phyloP scores from a whole-genome alignment of 768 basidiomycete genomes.

The Tephrocybe sp. region DNA sequence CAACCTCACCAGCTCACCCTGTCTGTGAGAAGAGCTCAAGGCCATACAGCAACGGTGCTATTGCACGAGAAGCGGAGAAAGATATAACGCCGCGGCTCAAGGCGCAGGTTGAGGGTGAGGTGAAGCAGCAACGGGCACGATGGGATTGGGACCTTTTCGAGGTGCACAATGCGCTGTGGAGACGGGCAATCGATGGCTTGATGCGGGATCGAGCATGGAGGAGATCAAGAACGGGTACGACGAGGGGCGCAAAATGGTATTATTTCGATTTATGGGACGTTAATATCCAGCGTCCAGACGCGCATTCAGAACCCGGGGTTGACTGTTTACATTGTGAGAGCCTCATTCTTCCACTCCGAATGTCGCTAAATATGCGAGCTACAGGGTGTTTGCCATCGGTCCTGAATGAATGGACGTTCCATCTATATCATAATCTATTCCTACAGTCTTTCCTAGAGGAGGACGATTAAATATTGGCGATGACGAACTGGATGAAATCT shows the following conservation, averaged over 20 bases:
- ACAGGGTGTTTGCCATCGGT: constrained; percentile 23
- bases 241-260: constrained; percentile 21
- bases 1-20: constrained; percentile 26
- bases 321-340: constrained; percentile 28
- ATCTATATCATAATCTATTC: constrained; percentile 21
- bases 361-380: neutral
- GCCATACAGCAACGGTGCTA: constrained; percentile 18
- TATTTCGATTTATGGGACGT: constrained; percentile 26
- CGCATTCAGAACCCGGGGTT: constrained; percentile 23
- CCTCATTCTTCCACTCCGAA: neutral
- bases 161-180: constrained; percentile 22
- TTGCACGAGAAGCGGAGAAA: constrained; percentile 17
- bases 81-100: constrained; percentile 19
- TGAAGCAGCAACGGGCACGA: constrained; percentile 19
- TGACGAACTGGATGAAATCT: constrained; percentile 8
- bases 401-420: constrained; percentile 23
- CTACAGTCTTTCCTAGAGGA: constrained; percentile 9
- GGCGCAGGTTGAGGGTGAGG: constrained; percentile 15
- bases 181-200: constrained; percentile 13
- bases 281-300: constrained; percentile 24
- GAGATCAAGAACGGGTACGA: constrained; percentile 8
- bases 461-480: neutral
- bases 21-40: constrained; percentile 15
- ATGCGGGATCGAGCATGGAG: constrained; percentile 16
- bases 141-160: constrained; percentile 29